These are phyloP conservation scores for Lactarius pseudohatsudake DNA, from an alignment of 768 basidiomycete genomes.

Conservation along the genomic window DNA sequence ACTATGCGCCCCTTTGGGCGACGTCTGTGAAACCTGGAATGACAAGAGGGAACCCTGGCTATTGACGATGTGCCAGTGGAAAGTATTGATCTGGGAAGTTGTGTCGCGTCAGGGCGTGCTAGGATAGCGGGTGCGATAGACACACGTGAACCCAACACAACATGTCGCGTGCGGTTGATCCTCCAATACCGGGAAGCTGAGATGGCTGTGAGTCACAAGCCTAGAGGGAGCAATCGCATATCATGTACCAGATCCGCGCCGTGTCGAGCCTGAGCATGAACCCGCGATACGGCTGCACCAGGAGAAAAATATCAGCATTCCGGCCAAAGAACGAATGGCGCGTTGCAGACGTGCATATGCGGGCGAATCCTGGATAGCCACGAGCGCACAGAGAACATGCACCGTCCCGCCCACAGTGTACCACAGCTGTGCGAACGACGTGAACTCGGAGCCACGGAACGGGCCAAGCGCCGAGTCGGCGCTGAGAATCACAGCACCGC, in stretches of 20 bases:
- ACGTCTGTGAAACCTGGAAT: constrained; percentile 20
- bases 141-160: constrained; percentile 29
- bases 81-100: constrained; percentile 43
- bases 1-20: constrained; percentile 36
- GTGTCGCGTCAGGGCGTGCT: constrained; percentile 30
- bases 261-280: too few relatives aligned
- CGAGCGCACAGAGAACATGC: constrained; percentile 43
- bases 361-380: constrained; percentile 46
- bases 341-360: constrained; percentile 41
- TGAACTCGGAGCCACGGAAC: constrained; percentile 51
- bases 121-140: background rate
- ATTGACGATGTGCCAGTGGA: constrained; percentile 48
- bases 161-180: constrained; percentile 15
- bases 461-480: constrained; percentile 52
- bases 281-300: background rate
- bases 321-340: background rate
- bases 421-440: constrained; percentile 56
- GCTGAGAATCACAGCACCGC: constrained; percentile 37
- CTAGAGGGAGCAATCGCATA: too few relatives aligned
- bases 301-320: too few relatives aligned
- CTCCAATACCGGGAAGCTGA: background rate
- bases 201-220: background rate
- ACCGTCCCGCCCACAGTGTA: constrained; percentile 39
- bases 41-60: constrained; percentile 49
- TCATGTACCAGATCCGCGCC: too few relatives aligned